Conservation (phyloP, 2,329 filamentous ascomycete species). For the Coleophoma eucalyptorum region DNA sequence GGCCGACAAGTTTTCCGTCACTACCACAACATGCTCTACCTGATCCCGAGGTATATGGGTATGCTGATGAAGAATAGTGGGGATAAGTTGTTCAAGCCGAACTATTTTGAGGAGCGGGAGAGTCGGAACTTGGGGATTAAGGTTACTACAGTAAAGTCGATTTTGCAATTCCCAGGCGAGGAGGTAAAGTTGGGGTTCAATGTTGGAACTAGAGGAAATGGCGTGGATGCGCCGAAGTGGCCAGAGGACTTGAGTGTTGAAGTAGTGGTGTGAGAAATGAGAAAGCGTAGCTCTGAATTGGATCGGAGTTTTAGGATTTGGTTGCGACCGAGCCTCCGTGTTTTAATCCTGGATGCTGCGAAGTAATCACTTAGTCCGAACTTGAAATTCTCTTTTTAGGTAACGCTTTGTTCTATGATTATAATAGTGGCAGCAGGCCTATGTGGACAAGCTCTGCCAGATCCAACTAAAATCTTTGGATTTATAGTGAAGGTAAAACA, state of each 20-base stretch:
- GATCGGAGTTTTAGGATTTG: too few species aligned
- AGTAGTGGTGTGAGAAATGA: constrained; percentile 20
- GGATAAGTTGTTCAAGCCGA: constrained; percentile 36
- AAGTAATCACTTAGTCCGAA: too few species aligned
- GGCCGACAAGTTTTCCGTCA: constrained; percentile 44
- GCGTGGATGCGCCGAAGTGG: constrained; percentile 43
- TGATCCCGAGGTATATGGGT: constrained; percentile 34
- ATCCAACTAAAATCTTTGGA: too few species aligned
- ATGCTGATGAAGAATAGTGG: constrained; percentile 34
- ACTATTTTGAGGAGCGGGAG: constrained; percentile 42
- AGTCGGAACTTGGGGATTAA: constrained; percentile 32
- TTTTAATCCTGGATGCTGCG: too few species aligned
- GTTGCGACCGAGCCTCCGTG: too few species aligned
- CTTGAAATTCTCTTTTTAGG: too few species aligned
- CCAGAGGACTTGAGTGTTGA: constrained; percentile 38
- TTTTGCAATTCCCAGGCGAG: constrained; percentile 34
- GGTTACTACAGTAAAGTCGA: constrained; percentile 38
- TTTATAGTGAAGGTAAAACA: too few species aligned
- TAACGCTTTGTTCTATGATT: too few species aligned
- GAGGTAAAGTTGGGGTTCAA: constrained; percentile 39
- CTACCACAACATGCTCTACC: constrained; percentile 42
- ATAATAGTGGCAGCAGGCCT: too few species aligned
- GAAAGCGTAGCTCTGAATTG: too few species aligned
- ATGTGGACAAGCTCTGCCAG: too few species aligned
- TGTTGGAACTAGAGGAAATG: constrained; percentile 46